These are phyloP conservation scores for Elsinoe necatrix DNA, from an alignment of 2,329 filamentous ascomycete genomes.

Conservation along the genomic window DNA sequence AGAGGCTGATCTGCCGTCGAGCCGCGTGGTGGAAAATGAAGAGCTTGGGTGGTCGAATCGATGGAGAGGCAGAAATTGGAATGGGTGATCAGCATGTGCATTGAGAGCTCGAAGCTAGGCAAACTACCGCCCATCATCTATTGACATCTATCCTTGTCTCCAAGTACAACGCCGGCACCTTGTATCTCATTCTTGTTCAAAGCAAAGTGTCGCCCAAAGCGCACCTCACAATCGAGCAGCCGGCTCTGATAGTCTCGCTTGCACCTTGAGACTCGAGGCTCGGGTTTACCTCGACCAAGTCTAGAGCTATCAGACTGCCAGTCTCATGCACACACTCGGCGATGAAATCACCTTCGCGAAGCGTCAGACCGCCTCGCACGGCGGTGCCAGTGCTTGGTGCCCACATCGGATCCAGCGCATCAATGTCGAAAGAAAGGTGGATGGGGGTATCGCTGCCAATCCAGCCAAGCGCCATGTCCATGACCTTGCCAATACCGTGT, in stretches of 20 bases:
- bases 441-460: slow-evolving; percentile 93
- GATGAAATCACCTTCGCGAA: slow-evolving; percentile 95
- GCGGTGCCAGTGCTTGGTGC: slow-evolving; percentile 93
- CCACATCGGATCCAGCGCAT: slow-evolving; percentile 92
- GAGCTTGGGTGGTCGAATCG: background rate
- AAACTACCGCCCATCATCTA: background rate
- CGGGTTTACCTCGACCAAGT: slow-evolving; percentile 49
- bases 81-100: background rate
- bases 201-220: slow-evolving; percentile 85
- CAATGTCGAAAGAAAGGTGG: slow-evolving; percentile 94
- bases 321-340: slow-evolving; percentile 58
- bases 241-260: slow-evolving; percentile 78
- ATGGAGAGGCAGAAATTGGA: background rate
- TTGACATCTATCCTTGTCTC: background rate
- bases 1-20: slow-evolving; percentile 9
- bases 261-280: slow-evolving; percentile 51
- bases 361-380: slow-evolving; percentile 82
- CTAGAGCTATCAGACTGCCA: slow-evolving; percentile 49
- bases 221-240: slow-evolving; percentile 78
- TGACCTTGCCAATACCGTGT: slow-evolving; percentile 86
- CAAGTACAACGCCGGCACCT: background rate
- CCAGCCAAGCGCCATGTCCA: slow-evolving; percentile 97
- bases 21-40: background rate
- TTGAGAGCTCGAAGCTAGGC: background rate
- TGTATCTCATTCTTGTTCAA: background rate